Conservation (phyloP, 371 early-diverging fungal genomes). For the Apophysomyces trapeziformis region DNA sequence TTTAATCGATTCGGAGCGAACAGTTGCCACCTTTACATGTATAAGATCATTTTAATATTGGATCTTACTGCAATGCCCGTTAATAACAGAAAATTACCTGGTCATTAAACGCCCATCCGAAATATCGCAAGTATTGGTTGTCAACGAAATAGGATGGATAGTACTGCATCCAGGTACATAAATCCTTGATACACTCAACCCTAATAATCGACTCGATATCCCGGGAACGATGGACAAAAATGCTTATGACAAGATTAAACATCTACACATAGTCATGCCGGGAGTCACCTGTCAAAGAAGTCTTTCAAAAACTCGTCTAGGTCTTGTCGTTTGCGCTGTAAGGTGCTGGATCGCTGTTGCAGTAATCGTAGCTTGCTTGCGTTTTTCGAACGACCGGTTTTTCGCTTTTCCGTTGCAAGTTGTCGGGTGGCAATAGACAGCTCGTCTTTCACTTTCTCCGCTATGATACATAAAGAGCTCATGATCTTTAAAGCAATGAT, state of each 20-base stretch:
- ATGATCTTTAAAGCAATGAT: constrained; percentile 65
- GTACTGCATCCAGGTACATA: constrained; percentile 77
- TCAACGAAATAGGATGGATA: constrained; percentile 77
- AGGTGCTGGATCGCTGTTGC: constrained; percentile 19
- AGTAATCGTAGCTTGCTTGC: constrained; percentile 21
- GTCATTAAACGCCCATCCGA: constrained; percentile 91
- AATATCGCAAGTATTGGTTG: constrained; percentile 74
- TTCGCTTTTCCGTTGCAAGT: constrained; percentile 38
- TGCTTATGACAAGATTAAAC: constrained; percentile 37
- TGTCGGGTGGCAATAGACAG: constrained; percentile 71
- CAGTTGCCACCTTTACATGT: constrained; percentile 43
- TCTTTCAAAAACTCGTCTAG: constrained; percentile 57
- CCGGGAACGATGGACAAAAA: constrained; percentile 89
- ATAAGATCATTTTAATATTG: background rate
- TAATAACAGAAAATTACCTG: constrained; percentile 41
- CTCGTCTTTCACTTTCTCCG: constrained; percentile 60
- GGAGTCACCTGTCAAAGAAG: constrained; percentile 64
- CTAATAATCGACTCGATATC: constrained; percentile 88
- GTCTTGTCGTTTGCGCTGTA: constrained; percentile 30
- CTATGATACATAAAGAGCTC: constrained; percentile 65
- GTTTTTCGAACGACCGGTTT: constrained; percentile 20
- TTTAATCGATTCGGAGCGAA: constrained; percentile 69
- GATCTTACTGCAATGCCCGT: background rate
- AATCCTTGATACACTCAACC: constrained; percentile 77
- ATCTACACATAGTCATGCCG: no score